Evolutionary conservation across 352 stramenopile species (phyloP).

Genomic region (Phytopythium aichiense): DNA sequence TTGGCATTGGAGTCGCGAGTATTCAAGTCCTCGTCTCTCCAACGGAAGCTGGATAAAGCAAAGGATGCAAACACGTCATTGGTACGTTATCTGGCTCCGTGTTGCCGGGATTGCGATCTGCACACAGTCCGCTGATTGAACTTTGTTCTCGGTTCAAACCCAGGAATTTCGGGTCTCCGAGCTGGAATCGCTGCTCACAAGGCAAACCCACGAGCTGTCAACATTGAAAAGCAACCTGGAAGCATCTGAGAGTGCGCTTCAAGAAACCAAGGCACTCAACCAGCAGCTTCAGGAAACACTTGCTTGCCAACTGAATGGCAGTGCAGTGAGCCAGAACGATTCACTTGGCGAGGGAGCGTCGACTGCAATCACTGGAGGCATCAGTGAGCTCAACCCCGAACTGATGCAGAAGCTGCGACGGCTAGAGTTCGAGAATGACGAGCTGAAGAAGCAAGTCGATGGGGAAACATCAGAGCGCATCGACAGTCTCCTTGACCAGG

Average conservation of each 20-base stretch:
- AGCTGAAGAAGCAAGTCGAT: conserved; percentile 46
- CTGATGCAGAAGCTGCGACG: conserved; percentile 57
- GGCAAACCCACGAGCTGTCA: conserved; percentile 27
- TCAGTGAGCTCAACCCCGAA: conserved; percentile 67
- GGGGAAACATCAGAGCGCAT: conserved; percentile 50
- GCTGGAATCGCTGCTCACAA: conserved; percentile 32
- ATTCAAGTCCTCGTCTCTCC: conserved; percentile 35
- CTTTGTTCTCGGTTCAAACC: neutral
- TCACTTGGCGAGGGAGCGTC: neutral
- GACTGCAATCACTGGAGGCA: conserved; percentile 19
- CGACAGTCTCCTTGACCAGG: conserved; percentile 46
- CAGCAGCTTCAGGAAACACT: conserved; percentile 47
- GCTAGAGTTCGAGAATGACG: conserved; percentile 55
- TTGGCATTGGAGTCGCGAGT: conserved; percentile 49
- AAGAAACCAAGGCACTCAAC: conserved; percentile 37
- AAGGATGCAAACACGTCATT: conserved; percentile 62
- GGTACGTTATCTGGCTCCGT: conserved; percentile 25
- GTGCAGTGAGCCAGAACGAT: neutral
- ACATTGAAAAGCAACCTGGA: conserved; percentile 27
- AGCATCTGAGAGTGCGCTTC: conserved; percentile 20
- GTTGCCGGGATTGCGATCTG: neutral
- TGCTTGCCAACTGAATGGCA: conserved; percentile 14
- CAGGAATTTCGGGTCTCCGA: conserved; percentile 68
- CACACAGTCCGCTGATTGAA: neutral
- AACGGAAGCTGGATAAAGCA: conserved; percentile 61